These are phyloP conservation scores for Cetraspora pellucida DNA, from an alignment of 192 early-diverging fungal species.

Conservation along the genomic window DNA sequence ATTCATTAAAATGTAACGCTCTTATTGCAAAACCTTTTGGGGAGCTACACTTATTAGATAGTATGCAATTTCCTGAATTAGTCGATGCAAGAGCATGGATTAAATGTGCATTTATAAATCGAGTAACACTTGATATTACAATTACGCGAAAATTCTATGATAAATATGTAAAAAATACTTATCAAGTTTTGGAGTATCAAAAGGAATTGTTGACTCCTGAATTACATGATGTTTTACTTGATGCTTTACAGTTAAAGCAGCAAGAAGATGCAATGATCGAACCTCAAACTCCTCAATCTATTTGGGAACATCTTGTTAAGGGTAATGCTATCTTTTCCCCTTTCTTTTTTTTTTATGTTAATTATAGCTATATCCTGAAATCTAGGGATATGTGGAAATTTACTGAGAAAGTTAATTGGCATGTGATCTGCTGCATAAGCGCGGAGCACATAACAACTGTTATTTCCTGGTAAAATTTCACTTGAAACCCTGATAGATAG, in stretches of 20 bases:
- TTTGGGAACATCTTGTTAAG: too few relatives aligned
- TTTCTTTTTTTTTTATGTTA: too few relatives aligned
- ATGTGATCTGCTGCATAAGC: too few relatives aligned
- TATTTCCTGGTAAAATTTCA: too few relatives aligned
- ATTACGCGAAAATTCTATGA: slow-evolving; percentile 43
- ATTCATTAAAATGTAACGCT: slow-evolving; percentile 30
- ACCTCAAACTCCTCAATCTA: too few relatives aligned
- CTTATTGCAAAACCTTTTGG: slow-evolving; percentile 50
- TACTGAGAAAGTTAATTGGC: too few relatives aligned
- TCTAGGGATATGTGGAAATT: too few relatives aligned
- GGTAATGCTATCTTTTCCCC: too few relatives aligned
- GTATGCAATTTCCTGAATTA: slow-evolving; percentile 44
- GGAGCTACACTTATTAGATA: slow-evolving; percentile 42
- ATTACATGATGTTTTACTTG: slow-evolving; percentile 34
- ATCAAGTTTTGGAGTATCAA: slow-evolving; percentile 33
- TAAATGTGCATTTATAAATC: slow-evolving; percentile 37
- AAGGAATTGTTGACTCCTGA: slow-evolving; percentile 34
- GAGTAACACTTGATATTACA: slow-evolving; percentile 33
- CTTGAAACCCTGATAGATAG: too few relatives aligned
- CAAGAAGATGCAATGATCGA: neutral
- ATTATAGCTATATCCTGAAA: too few relatives aligned
- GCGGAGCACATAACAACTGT: too few relatives aligned
- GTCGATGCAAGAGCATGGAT: slow-evolving; percentile 43
- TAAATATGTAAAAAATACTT: slow-evolving; percentile 40
- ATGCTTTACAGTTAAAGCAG: slow-evolving; percentile 34